Evolutionary conservation across 2,329 filamentous ascomycete species (phyloP).

Genomic region (Xylaria polymorpha): DNA sequence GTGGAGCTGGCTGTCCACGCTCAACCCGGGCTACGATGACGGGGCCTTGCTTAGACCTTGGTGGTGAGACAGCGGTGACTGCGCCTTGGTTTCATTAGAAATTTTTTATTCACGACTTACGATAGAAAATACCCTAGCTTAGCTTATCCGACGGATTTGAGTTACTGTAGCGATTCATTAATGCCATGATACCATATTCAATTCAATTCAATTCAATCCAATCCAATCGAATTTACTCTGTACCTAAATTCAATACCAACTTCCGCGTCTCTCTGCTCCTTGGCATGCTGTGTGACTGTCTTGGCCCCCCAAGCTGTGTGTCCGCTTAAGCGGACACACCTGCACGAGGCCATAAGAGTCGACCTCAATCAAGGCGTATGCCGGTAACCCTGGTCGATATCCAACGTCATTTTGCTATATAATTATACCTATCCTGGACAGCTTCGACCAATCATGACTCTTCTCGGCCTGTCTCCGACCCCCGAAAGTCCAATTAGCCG

Average conservation of each 20-base stretch:
- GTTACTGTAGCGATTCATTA: constrained; percentile 1
- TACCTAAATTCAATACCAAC: not conserved
- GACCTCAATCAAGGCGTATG: constrained; percentile 19
- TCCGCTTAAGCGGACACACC: constrained; percentile 17
- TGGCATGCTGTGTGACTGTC: constrained; percentile 11
- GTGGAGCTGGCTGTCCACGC: constrained; percentile 17
- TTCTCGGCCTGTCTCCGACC: not conserved
- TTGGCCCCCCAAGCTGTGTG: constrained; percentile 8
- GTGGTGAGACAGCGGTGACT: constrained; percentile 29
- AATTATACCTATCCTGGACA: constrained; percentile 26
- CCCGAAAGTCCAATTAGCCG: constrained; percentile 7
- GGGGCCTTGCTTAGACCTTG: constrained; percentile 25
- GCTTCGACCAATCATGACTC: constrained; percentile 16
- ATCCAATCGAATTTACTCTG: no score
- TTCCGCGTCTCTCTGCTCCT: constrained; percentile 2
- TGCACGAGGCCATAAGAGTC: constrained; percentile 29
- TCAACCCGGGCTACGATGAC: constrained; percentile 4
- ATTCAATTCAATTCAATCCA: constrained; percentile 9
- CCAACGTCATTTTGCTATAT: constrained; percentile 31
- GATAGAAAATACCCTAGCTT: constrained; percentile 25
- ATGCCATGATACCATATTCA: constrained; percentile 31
- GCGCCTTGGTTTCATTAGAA: constrained; percentile 24
- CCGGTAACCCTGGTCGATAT: constrained; percentile 14
- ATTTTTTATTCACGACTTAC: constrained; percentile 31
- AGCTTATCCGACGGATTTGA: not conserved